Conservation (phyloP, 345 rosid genomes). For the Melaleuca quinquenervia region DNA sequence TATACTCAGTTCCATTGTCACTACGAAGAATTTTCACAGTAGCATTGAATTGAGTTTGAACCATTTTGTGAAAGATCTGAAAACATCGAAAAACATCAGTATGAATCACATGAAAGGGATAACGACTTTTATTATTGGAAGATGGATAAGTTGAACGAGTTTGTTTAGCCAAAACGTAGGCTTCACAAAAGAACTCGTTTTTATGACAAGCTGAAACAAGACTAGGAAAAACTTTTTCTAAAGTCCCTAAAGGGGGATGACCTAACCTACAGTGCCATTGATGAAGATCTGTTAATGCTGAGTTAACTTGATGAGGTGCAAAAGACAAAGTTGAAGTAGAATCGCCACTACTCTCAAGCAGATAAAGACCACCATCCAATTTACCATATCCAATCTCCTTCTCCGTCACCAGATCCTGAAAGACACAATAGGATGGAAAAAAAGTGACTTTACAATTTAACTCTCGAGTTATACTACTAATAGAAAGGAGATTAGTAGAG, state of each 20-base stretch:
- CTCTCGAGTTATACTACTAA: not conserved
- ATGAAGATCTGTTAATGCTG: not conserved
- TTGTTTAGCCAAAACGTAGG: not conserved
- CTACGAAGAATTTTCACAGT: too few species aligned
- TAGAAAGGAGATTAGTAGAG: not conserved
- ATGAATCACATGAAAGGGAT: too few species aligned
- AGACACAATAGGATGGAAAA: not conserved
- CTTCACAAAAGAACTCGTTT: not conserved
- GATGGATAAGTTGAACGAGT: too few species aligned
- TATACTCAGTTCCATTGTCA: too few species aligned
- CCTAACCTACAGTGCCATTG: not conserved
- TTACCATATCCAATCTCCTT: not conserved
- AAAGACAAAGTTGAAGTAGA: not conserved
- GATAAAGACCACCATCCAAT: not conserved
- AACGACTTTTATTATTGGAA: too few species aligned
- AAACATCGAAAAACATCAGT: too few species aligned
- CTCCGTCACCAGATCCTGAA: not conserved
- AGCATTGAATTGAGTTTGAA: too few species aligned
- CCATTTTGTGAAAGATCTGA: too few species aligned
- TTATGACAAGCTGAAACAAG: not conserved
- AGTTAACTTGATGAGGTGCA: not conserved
- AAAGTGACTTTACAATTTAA: not conserved
- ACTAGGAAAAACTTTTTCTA: not conserved
- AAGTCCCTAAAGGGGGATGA: not conserved
- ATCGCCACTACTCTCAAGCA: not conserved